Base-by-base conservation (phyloP, 2,329 filamentous ascomycete genomes). In the Epichloe glyceriae region DNA sequence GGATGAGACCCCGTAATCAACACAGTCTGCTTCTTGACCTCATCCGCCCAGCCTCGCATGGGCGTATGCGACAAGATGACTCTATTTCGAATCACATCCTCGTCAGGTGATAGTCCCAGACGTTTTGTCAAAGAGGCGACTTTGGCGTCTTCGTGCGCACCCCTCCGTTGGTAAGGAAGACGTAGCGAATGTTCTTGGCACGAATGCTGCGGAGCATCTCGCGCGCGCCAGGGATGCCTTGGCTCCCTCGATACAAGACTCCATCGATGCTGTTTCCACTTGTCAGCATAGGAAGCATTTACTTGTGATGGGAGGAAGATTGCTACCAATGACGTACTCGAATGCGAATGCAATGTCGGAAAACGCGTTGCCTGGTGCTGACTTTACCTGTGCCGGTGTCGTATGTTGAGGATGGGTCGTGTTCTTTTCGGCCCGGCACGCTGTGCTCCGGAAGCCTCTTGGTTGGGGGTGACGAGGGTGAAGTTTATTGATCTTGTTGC, bases 101-200 rank as follows among this genome's bases (percentile, higher is more conserved):
- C 62, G 3, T 65, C 56, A n/a, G 59, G 56, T 6, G 56, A 52
- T 2, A 68, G 53, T 4, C 61, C 57, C 2, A 70, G 59, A 4
- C 66, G 58, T 50, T 65, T 60, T 30, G 60, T 58, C 35, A 70
- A 51, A 3, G 67, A 67, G 1, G 59, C 60, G 11, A 56, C 64
- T 51, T 69, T 69, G 41, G 59, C 62, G 17, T 61, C 56, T 68
- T 97, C 91, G 55, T 82, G 80, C 62, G 85, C 88, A 52, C 93
- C 93, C 93, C 93, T 58, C 93, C 93, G 68, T 98, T 98, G 53
- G 93, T 98, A 55, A 98, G 75, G 35, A 98, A 80, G 60, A 98
- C 91, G 70, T 95, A 97, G 12, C 90, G 90, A 44, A 96, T 88
- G 45, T 79, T 74, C 61, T 89, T 76, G 45, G 76, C 69, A 58